Base-by-base conservation (phyloP, 352 stramenopile genomes). In the Phytophthora pseudosyringae region DNA sequence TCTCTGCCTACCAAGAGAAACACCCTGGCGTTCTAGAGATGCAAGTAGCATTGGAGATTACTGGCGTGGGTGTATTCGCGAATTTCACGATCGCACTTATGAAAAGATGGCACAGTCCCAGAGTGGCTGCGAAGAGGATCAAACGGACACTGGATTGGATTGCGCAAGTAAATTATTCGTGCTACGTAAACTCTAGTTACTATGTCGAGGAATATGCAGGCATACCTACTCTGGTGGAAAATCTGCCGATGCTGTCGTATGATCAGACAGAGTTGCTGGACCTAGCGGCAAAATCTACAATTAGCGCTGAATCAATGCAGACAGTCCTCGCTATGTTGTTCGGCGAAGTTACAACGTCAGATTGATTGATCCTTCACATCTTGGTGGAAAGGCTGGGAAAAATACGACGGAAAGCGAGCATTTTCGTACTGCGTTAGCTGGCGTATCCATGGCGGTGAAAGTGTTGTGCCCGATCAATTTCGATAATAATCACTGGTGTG, bases 401-500 rank as follows among this genome's bases (percentile, higher is more conserved):
- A 46, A 33, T 16, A 18, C 26, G 4, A 21, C 26, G 11, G 43
- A 53, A 9, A 16, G 21, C 4, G 5, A 11, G 11, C 12, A 62
- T 55, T 35, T 49, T 16, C 15, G 31, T 4, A 15, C 3, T 18
- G 44, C 31, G 10, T 48, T 64, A 9, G 21, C 29, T 1, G 57
- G 57, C 5, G 8, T 45, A 5, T 29, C 39, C 1, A 53, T 40
- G 2, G 36, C 46, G 35, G 46, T 18, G 12, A 43, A 32, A 5
- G 35, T 67, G 5, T 28, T 67, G 1, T 41, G 46, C 15, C 59
- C 59, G 1, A 15, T 67, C 7, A 61, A 67, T 35, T 61, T 43
- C 50, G 57, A 61, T n/a, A 33, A 40, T 1, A 60, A 50, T 33
- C 59, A 67, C n/a, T 67, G 59, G 59, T 67, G 59, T 15, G 50